Evolutionary conservation across 2,329 filamentous ascomycete species (phyloP), one percentile per base, ranked within the genome.

Genomic region (Fusarium fujikuroi): DNA sequence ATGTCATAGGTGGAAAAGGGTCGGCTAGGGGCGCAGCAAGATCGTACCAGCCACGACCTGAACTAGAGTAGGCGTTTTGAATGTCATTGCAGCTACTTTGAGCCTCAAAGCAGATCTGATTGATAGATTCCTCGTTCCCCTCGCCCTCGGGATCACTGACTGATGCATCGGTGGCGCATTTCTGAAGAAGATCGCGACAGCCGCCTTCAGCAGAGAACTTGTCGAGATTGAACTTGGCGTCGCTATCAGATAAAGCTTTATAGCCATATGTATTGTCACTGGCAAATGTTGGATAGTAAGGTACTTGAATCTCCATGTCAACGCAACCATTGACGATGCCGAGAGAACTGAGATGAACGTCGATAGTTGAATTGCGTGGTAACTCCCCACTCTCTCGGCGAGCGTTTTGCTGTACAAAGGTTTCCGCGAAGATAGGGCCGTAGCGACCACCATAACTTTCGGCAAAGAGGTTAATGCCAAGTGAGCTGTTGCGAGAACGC

Each of bases 361-460:
- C 86, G 16, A 92, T 81, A 4, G 88, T 90, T 40, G 81, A 84
- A 67, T 87, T 87, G 23, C 78, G 80, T 14, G 86, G 79, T 3
- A 89, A 65, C 4, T 84, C 80, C 7, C 89, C 87, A 61, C 85
- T 87, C n/a, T 80, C 77, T 19, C 88, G 86, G 59, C 84, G 84
- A 23, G 83, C 79, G 73, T 94, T 94, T 80, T 94, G 91, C 63
- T 88, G 79, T 75, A 92, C 86, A 82, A 87, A 88, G 28, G 85
- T 80, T 25, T 84, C 83, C 16, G 90, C 89, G 75, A 93, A 92
- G 3, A 88, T 83, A 5, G 91, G 91, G 0, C 90, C 92, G 75
- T 93, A 94, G 63, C 90, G 88, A 18, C 92, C 92, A 39, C 91
- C 89, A 79, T 93, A 92, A 80, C 89, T 92, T 79, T 94, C 91